Evolutionary conservation across 768 basidiomycete species (phyloP), one percentile per base, ranked within the genome.

Genomic region (Boletus tomentosulus): DNA sequence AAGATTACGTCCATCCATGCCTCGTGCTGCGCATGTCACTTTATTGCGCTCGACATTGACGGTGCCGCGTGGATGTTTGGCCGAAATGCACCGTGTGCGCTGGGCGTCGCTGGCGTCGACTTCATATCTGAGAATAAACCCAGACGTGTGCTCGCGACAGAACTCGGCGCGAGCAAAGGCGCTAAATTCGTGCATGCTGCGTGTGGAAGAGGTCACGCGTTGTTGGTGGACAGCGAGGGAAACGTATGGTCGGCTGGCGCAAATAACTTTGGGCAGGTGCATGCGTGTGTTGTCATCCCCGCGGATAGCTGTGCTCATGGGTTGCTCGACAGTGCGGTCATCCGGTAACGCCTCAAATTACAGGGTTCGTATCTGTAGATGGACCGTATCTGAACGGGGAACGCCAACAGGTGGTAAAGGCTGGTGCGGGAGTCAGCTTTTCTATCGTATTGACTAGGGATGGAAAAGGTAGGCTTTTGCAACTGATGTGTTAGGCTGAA

Each of bases 1-100:
- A 83, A 85, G 65, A 76, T 79, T 10, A 71, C 75, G 22, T 88
- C 87, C 8, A 71, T 94, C 48, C 85, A 94, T 68, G 79, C 89
- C 10, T 87, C 88, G 2, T 89, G 88, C 61, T 79, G 74, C 10
- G 82, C 82, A 7, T 92, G 88, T 64, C 89, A 93, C 66, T 85
- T 81, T 61, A 82, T 93, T 39, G 83, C 77, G 13, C 68, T 94
- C 57, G 89, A 90, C 73, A 60, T 78, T 24, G 79, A 85, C 49
- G 93, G 92, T 7, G 78, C 81, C 37, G 96, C 93, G 9, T 94
- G 92, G 86, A 70, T 98, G 61, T 91, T 95, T 66, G 96, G 96
- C 7, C 84, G 92, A 50, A 92, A 92, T 70, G 83, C 82, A 38
- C 84, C 77, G 53, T 75, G 80, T 53, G 80, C 81, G 41, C 77